These are phyloP conservation scores for Stevia rebaudiana DNA, from an alignment of 140 eudicot genomes.

Conservation along the genomic window DNA sequence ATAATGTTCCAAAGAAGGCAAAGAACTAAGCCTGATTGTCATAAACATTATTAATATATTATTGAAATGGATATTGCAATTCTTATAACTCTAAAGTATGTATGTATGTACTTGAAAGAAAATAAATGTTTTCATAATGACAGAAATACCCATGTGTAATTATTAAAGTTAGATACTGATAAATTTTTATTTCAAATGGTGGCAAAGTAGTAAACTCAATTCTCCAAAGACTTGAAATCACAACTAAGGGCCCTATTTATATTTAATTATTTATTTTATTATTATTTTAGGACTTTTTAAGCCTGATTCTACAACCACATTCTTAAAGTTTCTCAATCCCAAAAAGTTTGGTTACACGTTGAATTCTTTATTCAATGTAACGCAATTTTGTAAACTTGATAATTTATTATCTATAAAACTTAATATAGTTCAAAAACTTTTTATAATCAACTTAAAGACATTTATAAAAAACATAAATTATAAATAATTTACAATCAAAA, in stretches of 20 bases:
- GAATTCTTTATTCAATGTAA: neutral
- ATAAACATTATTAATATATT: neutral
- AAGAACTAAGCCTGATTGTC: constrained; percentile 47
- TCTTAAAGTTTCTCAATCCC: neutral
- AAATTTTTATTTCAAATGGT: neutral
- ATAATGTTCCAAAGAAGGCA: constrained; percentile 65
- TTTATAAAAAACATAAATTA: neutral
- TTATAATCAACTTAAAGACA: no score
- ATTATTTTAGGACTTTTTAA: no score
- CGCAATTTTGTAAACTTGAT: neutral
- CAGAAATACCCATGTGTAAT: neutral
- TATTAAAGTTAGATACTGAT: neutral
- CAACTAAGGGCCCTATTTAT: no score
- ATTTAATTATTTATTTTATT: no score
- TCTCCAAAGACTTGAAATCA: neutral
- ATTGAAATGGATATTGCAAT: neutral
- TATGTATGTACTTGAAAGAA: neutral
- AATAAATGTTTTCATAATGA: neutral
- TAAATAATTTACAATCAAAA: no score
- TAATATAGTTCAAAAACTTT: neutral
- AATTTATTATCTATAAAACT: neutral
- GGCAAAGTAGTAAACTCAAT: neutral
- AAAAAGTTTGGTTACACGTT: neutral
- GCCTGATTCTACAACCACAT: neutral
- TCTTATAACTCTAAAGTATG: no score